Percentiles rank a stretch among this genome's conserved stretches.
Conservation (phyloP, 2,329 filamentous ascomycete genomes). For the Nemania serpens region DNA sequence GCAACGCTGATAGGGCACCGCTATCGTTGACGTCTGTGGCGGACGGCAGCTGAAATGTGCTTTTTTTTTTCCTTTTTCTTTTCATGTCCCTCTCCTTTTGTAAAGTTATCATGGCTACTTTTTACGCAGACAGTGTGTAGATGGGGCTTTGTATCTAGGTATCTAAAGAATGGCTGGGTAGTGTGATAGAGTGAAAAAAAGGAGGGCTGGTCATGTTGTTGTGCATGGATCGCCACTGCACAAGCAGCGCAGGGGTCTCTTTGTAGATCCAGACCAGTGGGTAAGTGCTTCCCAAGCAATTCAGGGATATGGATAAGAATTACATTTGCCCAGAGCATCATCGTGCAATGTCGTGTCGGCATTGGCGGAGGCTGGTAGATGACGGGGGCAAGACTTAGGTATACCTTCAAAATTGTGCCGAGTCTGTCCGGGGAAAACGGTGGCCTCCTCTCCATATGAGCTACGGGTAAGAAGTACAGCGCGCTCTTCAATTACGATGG, state of each 20-base stretch:
- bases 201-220: slow-evolving; percentile 19
- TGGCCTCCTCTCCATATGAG: no score
- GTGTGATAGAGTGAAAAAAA: neutral
- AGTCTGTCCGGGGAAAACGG: no score
- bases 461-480: no score
- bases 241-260: slow-evolving; percentile 19
- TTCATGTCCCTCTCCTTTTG: neutral
- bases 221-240: slow-evolving; percentile 26
- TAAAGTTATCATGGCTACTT: neutral
- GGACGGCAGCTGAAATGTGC: slow-evolving; percentile 3
- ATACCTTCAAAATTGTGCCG: no score
- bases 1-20: neutral
- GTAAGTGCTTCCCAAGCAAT: slow-evolving; percentile 16
- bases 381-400: no score
- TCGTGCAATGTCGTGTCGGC: neutral
- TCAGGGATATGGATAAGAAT: slow-evolving; percentile 17
- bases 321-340: slow-evolving; percentile 11
- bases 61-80: slow-evolving; percentile 6
- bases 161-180: neutral
- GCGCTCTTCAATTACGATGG: neutral
- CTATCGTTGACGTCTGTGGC: slow-evolving; percentile 18
- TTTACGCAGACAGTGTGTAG: neutral
- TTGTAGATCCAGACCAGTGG: slow-evolving; percentile 23
- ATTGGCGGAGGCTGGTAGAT: neutral
- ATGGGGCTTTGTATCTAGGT: neutral